A percentile compares a stretch with the other conserved stretches of the same genome.
Evolutionary conservation across 177 flowering plant species (phyloP).

Genomic region (Telopea speciosissima): DNA sequence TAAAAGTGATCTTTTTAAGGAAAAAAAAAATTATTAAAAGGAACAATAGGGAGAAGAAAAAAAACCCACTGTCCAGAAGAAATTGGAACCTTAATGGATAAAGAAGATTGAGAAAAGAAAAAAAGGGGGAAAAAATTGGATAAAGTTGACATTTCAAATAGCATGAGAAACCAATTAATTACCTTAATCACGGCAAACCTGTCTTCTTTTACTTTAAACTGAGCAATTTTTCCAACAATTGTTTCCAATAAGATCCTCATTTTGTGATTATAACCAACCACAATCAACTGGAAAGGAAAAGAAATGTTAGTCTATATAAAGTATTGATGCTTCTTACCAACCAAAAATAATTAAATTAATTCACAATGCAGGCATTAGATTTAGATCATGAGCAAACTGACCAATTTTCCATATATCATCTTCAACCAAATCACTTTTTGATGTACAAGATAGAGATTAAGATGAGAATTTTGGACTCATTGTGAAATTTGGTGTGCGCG

Average conservation of each 20-base stretch:
- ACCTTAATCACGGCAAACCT: conserved; percentile 86
- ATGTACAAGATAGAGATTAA: no score
- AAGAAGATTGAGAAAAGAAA: neutral
- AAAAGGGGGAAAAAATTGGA: neutral
- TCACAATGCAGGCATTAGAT: neutral
- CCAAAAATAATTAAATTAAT: neutral
- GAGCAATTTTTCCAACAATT: conserved; percentile 59
- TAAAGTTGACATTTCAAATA: neutral
- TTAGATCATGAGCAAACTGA: neutral
- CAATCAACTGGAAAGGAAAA: conserved; percentile 46
- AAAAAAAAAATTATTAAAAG: no score
- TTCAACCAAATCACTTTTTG: neutral
- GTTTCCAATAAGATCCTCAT: conserved; percentile 70
- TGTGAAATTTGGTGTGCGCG: no score
- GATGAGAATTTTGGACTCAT: neutral
- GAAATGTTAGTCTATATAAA: neutral
- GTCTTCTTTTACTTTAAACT: conserved; percentile 73
- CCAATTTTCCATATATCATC: neutral
- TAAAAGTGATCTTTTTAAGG: no score
- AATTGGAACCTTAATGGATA: no score
- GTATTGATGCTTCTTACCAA: neutral
- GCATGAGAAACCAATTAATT: conserved; percentile 2
- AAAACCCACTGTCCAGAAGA: no score
- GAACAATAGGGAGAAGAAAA: neutral
- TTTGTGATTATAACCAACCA: conserved; percentile 89